Evolutionary conservation across 2,329 filamentous ascomycete genomes (phyloP), one percentile per base, ranked within the genome.

Genomic region (Fusarium hainanense): DNA sequence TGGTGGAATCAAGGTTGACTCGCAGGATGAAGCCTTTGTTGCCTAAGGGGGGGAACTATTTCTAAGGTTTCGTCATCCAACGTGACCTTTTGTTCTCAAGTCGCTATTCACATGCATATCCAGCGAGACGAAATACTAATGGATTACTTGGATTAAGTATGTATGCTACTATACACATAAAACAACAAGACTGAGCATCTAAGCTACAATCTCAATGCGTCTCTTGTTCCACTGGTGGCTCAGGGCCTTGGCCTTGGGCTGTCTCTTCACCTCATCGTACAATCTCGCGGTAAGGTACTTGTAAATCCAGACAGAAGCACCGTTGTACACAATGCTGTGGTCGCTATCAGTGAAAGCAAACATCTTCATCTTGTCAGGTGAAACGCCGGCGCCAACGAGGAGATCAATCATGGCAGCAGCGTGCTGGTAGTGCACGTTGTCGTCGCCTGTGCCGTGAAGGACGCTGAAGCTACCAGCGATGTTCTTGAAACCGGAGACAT

Each of bases 391-490:
- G 1, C 85, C 84, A 32, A 92, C 87, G 0, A 92, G 78, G 23
- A 89, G 76, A 70, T 92, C 89, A 0, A 89, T 79, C 34, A 92
- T 77, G 1, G 85, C 88, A 0, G 89, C 89, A 0, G 85, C 74
- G 66, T 92, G 88, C 78, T 92, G 89, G 75, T 90, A 92, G 74
- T 92, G 90, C 16, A 92, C 90, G 54, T 92, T 92, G 71, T 92
- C 90, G 67, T 92, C 90, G 1, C 89, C 89, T 0, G 88, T 87
- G 0, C 90, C 90, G 73, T 92, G 90, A 64, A 89, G 84, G 44
- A 92, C 82, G 7, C 88, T 80, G 66, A 91, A 87, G 4, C 85
- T 84, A 6, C 90, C 90, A 0, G 81, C 81, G 11, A 90, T 83
- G 54, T 85, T 85, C 79, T 87, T 87, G 82, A 92, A 92, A 0